Evolutionary conservation across 129 eudicot genomes (phyloP).

Genomic region (Saposhnikovia divaricata): DNA sequence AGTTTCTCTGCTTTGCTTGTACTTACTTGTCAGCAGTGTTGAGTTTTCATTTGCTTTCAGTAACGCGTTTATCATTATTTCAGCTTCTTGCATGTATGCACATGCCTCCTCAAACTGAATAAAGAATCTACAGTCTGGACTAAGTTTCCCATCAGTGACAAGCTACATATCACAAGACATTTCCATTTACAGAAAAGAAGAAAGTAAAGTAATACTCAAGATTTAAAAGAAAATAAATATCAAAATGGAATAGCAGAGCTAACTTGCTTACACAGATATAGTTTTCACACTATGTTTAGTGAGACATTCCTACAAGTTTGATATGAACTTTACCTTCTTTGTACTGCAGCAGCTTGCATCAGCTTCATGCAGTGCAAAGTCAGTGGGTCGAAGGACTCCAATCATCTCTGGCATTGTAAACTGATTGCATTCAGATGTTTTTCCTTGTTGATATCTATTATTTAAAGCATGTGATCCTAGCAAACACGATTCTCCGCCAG

Average conservation of each 20-base stretch:
- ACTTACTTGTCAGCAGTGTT: conserved; percentile 31
- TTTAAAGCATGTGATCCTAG: conserved; percentile 13
- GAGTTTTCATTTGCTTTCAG: conserved; percentile 44
- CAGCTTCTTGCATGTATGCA: conserved; percentile 60
- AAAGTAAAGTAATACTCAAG: not conserved
- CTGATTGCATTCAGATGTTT: not conserved
- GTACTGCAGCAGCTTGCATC: conserved; percentile 22
- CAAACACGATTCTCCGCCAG: not conserved
- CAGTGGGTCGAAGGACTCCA: conserved; percentile 9
- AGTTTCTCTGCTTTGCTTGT: conserved; percentile 53
- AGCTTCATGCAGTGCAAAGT: conserved; percentile 22
- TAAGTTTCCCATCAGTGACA: conserved; percentile 27
- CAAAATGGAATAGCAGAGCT: not conserved
- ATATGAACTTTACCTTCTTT: conserved; percentile 23
- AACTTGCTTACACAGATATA: not conserved
- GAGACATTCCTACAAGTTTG: not conserved
- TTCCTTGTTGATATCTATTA: not conserved
- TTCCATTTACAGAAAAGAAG: not conserved
- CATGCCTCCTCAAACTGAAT: conserved; percentile 47
- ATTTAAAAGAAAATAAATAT: not conserved
- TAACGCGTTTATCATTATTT: conserved; percentile 45
- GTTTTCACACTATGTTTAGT: not conserved
- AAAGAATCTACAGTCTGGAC: conserved; percentile 36
- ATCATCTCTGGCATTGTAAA: conserved; percentile 14
- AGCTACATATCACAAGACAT: conserved; percentile 23